Conservation (phyloP, 169 alveolate species). For the Fabrea salina region DNA sequence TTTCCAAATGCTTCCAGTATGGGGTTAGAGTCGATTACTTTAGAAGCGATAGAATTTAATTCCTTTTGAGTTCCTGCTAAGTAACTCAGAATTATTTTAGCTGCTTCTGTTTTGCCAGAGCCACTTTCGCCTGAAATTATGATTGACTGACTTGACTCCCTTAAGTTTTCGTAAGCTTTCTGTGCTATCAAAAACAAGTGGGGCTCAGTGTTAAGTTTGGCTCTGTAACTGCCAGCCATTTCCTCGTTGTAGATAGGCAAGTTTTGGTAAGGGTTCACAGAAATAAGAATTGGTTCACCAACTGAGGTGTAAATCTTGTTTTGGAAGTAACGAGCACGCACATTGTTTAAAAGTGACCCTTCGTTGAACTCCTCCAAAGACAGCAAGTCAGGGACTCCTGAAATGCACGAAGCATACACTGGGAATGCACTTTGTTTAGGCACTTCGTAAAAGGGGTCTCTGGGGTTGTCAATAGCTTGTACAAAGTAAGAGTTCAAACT, state of each 20-base stretch:
- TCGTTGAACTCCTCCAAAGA: constrained; percentile 81
- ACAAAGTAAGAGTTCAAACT: not conserved
- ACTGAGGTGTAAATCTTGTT: constrained; percentile 94
- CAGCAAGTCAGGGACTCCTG: constrained; percentile 77
- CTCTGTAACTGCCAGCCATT: constrained; percentile 52
- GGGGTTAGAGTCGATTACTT: constrained; percentile 95
- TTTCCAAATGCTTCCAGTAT: constrained; percentile 98
- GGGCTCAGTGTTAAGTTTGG: constrained; percentile 71
- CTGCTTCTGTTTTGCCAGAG: constrained; percentile 99
- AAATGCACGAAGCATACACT: constrained; percentile 13
- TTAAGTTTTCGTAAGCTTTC: constrained; percentile 90
- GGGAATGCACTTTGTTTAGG: not conserved
- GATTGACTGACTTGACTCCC: constrained; percentile 92
- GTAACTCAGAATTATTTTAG: constrained; percentile 95
- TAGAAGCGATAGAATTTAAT: constrained; percentile 50
- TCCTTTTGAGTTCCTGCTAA: constrained; percentile 73
- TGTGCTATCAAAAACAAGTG: constrained; percentile 94
- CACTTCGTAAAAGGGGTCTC: not conserved
- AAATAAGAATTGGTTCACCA: constrained; percentile 94
- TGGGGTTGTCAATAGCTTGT: not conserved
- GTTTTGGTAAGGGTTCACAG: constrained; percentile 94
- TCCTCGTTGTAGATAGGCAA: not conserved
- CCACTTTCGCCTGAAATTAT: constrained; percentile 99
- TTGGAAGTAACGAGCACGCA: constrained; percentile 86
- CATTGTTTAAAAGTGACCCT: constrained; percentile 90